Percentiles rank a stretch among this genome's conserved stretches.
Conservation (phyloP, 148 eudicot genomes). For the Amaranthus hypochondriacus region DNA sequence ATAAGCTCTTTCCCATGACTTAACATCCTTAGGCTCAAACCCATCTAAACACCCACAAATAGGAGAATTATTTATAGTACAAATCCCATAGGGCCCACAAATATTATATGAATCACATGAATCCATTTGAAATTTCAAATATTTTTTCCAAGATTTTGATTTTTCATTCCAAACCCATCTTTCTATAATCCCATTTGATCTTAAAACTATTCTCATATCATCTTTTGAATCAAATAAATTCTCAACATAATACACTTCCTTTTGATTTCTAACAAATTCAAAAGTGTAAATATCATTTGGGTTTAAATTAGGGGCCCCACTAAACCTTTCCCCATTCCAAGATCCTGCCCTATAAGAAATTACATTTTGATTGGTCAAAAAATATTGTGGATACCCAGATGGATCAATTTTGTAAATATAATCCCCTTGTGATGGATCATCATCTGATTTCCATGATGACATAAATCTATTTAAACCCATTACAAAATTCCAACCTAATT, state of each 20-base stretch:
- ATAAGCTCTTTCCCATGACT: conserved; percentile 25
- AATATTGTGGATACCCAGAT: neutral
- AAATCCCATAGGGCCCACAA: conserved; percentile 33
- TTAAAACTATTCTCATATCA: conserved; percentile 10
- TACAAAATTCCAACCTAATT: neutral
- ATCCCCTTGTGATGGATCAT: neutral
- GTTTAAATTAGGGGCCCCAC: neutral
- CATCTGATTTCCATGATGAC: neutral
- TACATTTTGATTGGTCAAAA: neutral
- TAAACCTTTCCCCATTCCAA: conserved; percentile 3
- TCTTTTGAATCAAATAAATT: neutral
- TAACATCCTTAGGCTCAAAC: conserved; percentile 23
- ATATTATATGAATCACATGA: conserved; percentile 24
- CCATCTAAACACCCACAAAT: conserved; percentile 28
- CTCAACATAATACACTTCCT: neutral
- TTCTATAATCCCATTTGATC: conserved; percentile 13
- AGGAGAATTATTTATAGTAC: conserved; percentile 16
- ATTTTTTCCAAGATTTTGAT: conserved; percentile 17
- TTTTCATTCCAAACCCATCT: conserved; percentile 18
- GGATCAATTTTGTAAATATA: neutral
- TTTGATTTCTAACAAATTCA: neutral
- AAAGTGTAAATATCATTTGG: neutral
- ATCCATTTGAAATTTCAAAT: conserved; percentile 20
- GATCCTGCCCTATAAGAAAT: neutral
- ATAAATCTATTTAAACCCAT: neutral